Evolutionary conservation across 129 eudicot species (phyloP).

Genomic region (Helichrysum umbraculigerum): DNA sequence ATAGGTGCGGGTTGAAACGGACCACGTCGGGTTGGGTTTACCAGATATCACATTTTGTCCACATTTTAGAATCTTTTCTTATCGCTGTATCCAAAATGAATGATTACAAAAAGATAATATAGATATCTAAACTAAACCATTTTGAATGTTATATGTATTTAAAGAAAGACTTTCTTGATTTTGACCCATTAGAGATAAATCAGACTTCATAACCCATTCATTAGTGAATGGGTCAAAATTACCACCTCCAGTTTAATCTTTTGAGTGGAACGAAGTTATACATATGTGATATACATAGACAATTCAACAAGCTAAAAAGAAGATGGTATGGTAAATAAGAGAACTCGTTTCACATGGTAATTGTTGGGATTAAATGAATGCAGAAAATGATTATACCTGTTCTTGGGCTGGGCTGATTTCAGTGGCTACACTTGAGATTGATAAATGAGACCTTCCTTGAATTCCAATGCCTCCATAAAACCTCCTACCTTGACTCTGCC

Average conservation of each 20-base stretch:
- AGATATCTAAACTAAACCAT: background rate
- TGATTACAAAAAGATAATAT: background rate
- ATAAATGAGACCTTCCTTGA: constrained; percentile 60
- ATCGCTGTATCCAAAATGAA: no score
- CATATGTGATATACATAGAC: background rate
- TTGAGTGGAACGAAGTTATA: background rate
- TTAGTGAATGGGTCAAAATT: background rate
- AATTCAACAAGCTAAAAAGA: no score
- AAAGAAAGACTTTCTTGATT: background rate
- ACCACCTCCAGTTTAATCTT: background rate
- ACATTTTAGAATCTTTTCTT: background rate
- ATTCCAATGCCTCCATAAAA: constrained; percentile 64
- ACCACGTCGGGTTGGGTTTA: background rate
- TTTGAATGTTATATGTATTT: background rate
- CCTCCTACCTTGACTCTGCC: constrained; percentile 44
- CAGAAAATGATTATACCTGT: constrained; percentile 41
- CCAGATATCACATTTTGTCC: background rate
- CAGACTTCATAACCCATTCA: background rate
- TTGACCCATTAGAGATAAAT: background rate
- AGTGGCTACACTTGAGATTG: constrained; percentile 83
- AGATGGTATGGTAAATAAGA: no score
- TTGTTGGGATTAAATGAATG: background rate
- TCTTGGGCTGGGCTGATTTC: constrained; percentile 76
- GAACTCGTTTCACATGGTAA: background rate
- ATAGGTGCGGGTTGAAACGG: background rate